phyloP scores from a whole-genome alignment of 192 early-diverging fungal genomes.

The Martensiomyces pterosporus region DNA sequence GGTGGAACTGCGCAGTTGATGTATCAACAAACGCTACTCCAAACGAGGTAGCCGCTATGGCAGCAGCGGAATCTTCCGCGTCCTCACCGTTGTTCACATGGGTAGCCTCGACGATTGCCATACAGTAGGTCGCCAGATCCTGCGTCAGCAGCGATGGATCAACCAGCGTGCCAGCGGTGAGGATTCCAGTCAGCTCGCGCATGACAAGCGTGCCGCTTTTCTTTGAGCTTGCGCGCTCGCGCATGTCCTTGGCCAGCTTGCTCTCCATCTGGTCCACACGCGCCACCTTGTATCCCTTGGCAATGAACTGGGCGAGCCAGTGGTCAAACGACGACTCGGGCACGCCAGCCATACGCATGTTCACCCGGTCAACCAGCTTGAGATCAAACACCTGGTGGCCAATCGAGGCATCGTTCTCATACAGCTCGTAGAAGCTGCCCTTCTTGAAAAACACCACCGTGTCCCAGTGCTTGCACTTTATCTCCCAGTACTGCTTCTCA shows the following conservation, averaged over 20 bases:
- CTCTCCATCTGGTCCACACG: conserved; percentile 98
- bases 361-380: conserved; percentile 91
- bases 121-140: conserved; percentile 92
- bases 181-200: conserved; percentile 77
- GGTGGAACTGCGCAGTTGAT: conserved; percentile 84
- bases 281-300: conserved; percentile 93
- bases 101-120: conserved; percentile 78
- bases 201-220: conserved; percentile 77
- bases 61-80: conserved; percentile 6
- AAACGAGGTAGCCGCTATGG: conserved; percentile 56
- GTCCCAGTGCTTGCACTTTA: conserved; percentile 92
- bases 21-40: conserved; percentile 95
- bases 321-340: conserved; percentile 91
- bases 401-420: conserved; percentile 97
- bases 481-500: conserved; percentile 99
- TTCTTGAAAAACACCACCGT: conserved; percentile 99
- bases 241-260: conserved; percentile 88
- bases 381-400: conserved; percentile 95
- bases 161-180: conserved; percentile 89
- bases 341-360: conserved; percentile 99
- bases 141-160: conserved; percentile 82
- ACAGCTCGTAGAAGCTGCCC: conserved; percentile 98
- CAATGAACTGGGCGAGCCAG: conserved; percentile 95
- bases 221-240: conserved; percentile 56
- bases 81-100: conserved; percentile 8